Base-by-base conservation (phyloP, 495 filamentous ascomycete genomes). In the Penicillium nucicola region DNA sequence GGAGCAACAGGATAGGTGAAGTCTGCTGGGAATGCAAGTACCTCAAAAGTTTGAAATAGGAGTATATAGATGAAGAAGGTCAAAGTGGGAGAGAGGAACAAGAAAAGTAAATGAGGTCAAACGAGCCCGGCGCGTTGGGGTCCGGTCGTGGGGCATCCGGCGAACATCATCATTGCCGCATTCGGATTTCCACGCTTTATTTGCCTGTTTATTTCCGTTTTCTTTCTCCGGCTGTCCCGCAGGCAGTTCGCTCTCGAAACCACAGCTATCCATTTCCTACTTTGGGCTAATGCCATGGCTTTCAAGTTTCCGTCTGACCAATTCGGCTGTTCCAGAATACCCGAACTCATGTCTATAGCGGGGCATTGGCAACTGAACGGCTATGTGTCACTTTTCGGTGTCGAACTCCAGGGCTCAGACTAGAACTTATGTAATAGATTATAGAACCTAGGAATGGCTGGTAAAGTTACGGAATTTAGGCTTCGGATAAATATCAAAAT, bases 51-150 rank as follows among this genome's bases (percentile, higher is more conserved):
- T 31, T 25, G 38, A 10, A 42, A 14, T n/a, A 23, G 19, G 22
- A 4, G 40, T 25, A 37, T 13, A 12, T 13, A 33, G 22, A 52
- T 25, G 28, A 45, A 48, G 15, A 48, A 50, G 42, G 32, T 47
- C 42, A 59, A 49, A n/a, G 46, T 52, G 49, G 36, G 41, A 36
- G 41, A 36, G 25, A 52, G 35, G 49, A 57, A 28, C 42, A 61
- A 37, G 51, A 55, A 56, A 46, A 48, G 38, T 38, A 50, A 50
- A 60, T 66, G 61, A 53, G 61, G 65, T 70, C 61, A 62, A 67
- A 40, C 10, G 46, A 25, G 17, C 35, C 67, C 70, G 70, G 70
- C 60, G 55, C 66, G 64, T 60, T 74, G 70, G 54, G 68, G 67
- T 74, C 69, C 69, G 64, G 61, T 55, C 62, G 64, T 65, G 62